These are phyloP conservation scores for Rhodomyrtus tomentosa DNA, from an alignment of 345 rosid genomes.

Conservation along the genomic window DNA sequence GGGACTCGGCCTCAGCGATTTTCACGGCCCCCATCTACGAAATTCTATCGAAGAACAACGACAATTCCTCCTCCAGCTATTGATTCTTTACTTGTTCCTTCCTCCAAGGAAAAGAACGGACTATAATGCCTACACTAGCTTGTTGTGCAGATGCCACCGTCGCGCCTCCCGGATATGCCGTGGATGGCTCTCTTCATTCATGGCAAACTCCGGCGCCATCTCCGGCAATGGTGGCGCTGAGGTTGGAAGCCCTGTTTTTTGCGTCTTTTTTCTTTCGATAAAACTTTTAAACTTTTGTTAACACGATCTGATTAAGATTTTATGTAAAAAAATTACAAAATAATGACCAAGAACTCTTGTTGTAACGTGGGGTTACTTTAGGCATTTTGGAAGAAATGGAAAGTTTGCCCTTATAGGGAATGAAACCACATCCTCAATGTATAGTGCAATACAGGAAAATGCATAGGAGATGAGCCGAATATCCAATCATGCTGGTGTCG, in stretches of 20 bases:
- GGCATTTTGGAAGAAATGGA: not conserved
- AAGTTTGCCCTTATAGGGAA: not conserved
- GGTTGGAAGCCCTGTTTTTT: no score
- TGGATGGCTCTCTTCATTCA: constrained; percentile 22
- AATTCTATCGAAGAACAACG: constrained; percentile 11
- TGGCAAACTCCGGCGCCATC: constrained; percentile 10
- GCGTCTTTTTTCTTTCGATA: no score
- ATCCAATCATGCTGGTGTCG: not conserved
- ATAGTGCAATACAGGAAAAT: not conserved
- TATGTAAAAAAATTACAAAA: no score
- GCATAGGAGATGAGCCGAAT: not conserved
- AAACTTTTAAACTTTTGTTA: no score
- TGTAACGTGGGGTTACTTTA: not conserved
- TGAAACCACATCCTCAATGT: not conserved
- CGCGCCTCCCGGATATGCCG: constrained; percentile 48
- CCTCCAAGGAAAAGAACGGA: constrained; percentile 19
- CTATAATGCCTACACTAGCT: constrained; percentile 70
- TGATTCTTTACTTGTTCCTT: constrained; percentile 3
- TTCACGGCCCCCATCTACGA: constrained; percentile 30
- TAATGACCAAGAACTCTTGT: not conserved
- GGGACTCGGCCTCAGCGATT: constrained; percentile 99
- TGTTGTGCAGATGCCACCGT: constrained; percentile 56
- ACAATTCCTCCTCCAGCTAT: not conserved
- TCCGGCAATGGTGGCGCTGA: not conserved
- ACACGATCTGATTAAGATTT: no score